phyloP scores from a whole-genome alignment of 2,329 filamentous ascomycete genomes.

The Talaromyces marneffei region DNA sequence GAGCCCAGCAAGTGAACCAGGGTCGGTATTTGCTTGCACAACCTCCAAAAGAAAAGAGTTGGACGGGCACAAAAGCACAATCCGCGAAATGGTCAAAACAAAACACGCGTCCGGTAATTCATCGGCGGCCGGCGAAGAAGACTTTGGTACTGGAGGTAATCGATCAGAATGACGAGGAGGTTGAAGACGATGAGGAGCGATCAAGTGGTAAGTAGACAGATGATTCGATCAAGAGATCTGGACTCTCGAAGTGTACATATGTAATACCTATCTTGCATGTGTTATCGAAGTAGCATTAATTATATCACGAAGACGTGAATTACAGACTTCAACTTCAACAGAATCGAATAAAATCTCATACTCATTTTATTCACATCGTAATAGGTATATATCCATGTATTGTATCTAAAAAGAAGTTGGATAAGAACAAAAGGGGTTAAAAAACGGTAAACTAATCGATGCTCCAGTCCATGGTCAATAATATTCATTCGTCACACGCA shows the following conservation, averaged over 20 bases:
- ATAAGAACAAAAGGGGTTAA: background rate
- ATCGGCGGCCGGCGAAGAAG: background rate
- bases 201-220: background rate
- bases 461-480: constrained; percentile 5
- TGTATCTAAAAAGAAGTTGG: constrained; percentile 3
- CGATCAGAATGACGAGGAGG: background rate
- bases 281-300: background rate
- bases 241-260: too few relatives aligned
- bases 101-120: background rate
- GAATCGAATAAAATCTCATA: background rate
- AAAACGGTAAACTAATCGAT: background rate
- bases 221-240: too few relatives aligned
- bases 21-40: background rate
- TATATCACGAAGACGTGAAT: too few relatives aligned
- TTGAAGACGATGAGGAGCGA: background rate
- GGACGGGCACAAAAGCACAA: background rate
- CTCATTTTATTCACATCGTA: background rate
- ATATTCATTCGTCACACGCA: constrained; percentile 5
- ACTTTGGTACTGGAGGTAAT: background rate
- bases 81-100: background rate
- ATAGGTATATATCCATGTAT: constrained; percentile 8
- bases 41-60: background rate
- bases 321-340: too few relatives aligned
- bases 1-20: background rate
- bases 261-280: too few relatives aligned